phyloP scores from a whole-genome alignment of 495 filamentous ascomycete species.

The Penicillium simplicissimum region DNA sequence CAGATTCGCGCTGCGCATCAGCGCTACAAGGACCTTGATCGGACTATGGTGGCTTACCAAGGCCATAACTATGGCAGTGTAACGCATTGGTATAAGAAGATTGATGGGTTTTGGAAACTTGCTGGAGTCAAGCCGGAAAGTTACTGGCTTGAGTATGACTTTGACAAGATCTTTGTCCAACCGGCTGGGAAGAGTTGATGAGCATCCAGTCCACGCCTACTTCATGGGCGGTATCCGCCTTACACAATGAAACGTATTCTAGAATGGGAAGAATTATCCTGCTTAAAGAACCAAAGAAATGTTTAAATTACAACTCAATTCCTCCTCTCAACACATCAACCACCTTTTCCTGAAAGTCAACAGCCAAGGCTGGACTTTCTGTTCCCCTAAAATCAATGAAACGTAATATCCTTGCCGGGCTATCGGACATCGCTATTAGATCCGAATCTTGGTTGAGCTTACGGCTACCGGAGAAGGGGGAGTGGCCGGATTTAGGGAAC shows the following conservation, averaged over 20 bases:
- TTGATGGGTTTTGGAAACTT: not conserved
- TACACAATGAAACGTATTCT: too few species aligned
- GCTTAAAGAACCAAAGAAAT: too few species aligned
- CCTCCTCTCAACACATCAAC: slow-evolving; percentile 17
- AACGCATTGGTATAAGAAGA: slow-evolving; percentile 4
- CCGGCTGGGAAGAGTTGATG: not conserved
- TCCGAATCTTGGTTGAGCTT: too few species aligned
- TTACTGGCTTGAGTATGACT: not conserved
- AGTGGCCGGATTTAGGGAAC: too few species aligned
- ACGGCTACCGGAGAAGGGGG: too few species aligned
- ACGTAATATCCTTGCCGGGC: too few species aligned
- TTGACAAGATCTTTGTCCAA: not conserved
- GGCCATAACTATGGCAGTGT: not conserved
- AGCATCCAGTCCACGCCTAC: too few species aligned
- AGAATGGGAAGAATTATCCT: too few species aligned
- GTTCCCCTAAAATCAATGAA: slow-evolving; percentile 19
- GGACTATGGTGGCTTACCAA: not conserved
- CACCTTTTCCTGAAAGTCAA: slow-evolving; percentile 23
- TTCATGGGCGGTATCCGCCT: too few species aligned
- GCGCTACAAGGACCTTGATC: not conserved
- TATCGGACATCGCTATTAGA: too few species aligned
- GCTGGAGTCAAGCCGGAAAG: not conserved
- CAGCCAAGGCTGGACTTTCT: slow-evolving; percentile 14
- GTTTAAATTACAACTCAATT: slow-evolving; percentile 17
- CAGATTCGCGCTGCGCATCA: not conserved